These are phyloP conservation scores for Mycena polygramma DNA, from an alignment of 768 basidiomycete species.

Conservation along the genomic window DNA sequence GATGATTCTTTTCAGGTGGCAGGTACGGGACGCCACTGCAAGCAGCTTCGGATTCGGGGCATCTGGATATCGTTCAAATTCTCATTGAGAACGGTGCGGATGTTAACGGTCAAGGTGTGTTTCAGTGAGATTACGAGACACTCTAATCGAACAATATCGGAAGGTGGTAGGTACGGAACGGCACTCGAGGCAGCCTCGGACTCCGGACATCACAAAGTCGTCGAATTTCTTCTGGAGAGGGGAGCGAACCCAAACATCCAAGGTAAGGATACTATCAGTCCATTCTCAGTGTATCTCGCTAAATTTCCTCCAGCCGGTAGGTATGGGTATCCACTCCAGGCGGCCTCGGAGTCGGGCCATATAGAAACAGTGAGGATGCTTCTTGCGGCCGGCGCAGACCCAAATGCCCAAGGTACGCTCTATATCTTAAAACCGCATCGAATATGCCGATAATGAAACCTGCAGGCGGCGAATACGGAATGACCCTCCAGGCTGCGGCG, in stretches of 20 bases:
- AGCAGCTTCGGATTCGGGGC: background rate
- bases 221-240: background rate
- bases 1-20: background rate
- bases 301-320: background rate
- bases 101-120: background rate
- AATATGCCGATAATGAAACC: background rate
- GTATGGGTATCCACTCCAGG: background rate
- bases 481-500: slow-evolving; percentile 1
- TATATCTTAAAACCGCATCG: background rate
- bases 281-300: no score
- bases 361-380: background rate
- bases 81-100: slow-evolving; percentile 2
- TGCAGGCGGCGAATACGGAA: background rate
- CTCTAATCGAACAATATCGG: no score
- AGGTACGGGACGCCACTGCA: slow-evolving; percentile 6
- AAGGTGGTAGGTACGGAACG: background rate
- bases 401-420: background rate
- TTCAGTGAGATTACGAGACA: no score
- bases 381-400: background rate
- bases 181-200: slow-evolving; percentile 1
- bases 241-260: slow-evolving; percentile 4
- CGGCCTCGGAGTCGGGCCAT: background rate
- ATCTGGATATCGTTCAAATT: background rate
- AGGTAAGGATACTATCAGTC: no score
- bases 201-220: background rate